Base-by-base conservation (phyloP, 768 basidiomycete species). In the Tricholoma bakamatsutake region DNA sequence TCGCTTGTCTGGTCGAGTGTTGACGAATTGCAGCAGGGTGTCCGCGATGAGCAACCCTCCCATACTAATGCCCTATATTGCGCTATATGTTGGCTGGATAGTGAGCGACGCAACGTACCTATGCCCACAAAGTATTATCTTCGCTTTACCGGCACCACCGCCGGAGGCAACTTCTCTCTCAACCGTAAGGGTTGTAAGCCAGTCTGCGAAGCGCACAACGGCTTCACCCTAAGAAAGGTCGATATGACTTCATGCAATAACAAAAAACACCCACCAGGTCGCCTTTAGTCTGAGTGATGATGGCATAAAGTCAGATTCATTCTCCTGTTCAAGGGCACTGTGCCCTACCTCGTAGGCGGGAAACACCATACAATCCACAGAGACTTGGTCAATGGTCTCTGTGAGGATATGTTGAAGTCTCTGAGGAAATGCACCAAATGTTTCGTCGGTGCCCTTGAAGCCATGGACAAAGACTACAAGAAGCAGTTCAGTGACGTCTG, bases 1-100 rank as follows among this genome's bases (percentile, higher is more conserved):
- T 10, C 70, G 66, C 50, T 72, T 72, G 60, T 90, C 85, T 5
- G 88, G 83, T 18, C 88, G 77, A 30, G 85, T 76, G 13, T 80
- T 76, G 34, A 82, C 72, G 56, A 97, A 88, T 64, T 85, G 88
- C 27, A 87, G 69, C 30, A 93, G 70, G 4, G 89, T 82, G 63
- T 98, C 95, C 2, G 94, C 91, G 27, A 87, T 87, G 2, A 98
- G 78, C 18, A 97, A 72, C 2, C 94, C 94, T 18, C 94, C 94
- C 94, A 97, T 97, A 66, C 94, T 95, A 62, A 17, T 31, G 31
- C 59, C 18, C 45, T 37, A 31, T 9, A 30, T 48, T 15, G 46
- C 46, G 46, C 46, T 31, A 48, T 48, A 10, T 1, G 13, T 31
- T 48, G 46, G n/a, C 28, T 48, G 15, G 46, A 48, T n/a, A 8